A percentile compares a stretch with the other conserved stretches of the same genome.
Evolutionary conservation across 345 rosid genomes (phyloP).

Genomic region (Noccaea bulbosa): DNA sequence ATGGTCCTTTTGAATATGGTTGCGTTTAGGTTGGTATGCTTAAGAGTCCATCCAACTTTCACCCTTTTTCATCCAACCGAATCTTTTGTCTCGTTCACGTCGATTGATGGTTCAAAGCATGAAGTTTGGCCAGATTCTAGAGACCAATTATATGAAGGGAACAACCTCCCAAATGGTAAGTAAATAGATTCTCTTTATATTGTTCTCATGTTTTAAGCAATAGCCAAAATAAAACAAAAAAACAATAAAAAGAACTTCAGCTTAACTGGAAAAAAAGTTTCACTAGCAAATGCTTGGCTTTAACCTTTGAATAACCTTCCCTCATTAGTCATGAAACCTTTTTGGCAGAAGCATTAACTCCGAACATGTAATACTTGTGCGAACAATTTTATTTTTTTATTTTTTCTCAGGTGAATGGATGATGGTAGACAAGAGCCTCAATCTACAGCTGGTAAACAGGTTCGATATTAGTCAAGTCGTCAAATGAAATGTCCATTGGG

Average conservation of each 20-base stretch:
- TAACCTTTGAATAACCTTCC: not conserved
- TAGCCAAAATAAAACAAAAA: not conserved
- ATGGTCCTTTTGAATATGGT: not conserved
- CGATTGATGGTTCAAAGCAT: constrained; percentile 69
- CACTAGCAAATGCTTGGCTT: not conserved
- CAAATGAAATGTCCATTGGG: constrained; percentile 79
- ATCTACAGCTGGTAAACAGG: constrained; percentile 59
- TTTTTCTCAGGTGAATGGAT: constrained; percentile 70
- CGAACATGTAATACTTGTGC: not conserved
- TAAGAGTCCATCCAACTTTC: constrained; percentile 80
- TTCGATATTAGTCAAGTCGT: constrained; percentile 57
- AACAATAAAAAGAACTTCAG: not conserved
- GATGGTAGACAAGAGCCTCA: constrained; percentile 71
- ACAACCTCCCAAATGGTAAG: constrained; percentile 71
- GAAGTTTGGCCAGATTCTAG: constrained; percentile 75
- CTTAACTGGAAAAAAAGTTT: not conserved
- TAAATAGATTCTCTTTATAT: not conserved
- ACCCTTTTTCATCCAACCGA: constrained; percentile 69
- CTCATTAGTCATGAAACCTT: not conserved
- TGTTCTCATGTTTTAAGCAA: not conserved
- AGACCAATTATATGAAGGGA: constrained; percentile 58
- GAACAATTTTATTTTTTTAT: not conserved
- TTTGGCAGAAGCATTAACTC: not conserved
- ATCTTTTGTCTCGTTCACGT: constrained; percentile 64
- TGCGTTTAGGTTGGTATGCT: constrained; percentile 69